These are phyloP conservation scores for Lachancea dasiensis DNA, from an alignment of 805 yeast genomes.

Conservation along the genomic window DNA sequence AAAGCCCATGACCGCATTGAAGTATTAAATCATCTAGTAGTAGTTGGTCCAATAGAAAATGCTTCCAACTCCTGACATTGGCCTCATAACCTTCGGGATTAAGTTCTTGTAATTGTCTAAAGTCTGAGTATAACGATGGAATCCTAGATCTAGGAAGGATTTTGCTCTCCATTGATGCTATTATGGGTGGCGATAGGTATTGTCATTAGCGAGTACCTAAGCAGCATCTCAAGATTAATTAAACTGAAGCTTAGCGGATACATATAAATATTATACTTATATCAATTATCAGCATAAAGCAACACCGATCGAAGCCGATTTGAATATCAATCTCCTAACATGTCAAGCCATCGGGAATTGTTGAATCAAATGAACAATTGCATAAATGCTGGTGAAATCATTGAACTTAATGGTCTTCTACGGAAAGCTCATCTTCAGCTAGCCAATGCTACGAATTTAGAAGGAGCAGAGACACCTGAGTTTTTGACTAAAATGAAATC, in stretches of 20 bases:
- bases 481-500: slow-evolving; percentile 18
- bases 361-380: background rate
- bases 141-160: slow-evolving; percentile 33
- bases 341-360: background rate
- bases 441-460: background rate
- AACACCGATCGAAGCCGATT: background rate
- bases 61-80: slow-evolving; percentile 36
- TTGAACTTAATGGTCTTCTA: background rate
- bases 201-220: too few species aligned
- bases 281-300: too few species aligned
- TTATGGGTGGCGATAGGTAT: too few species aligned
- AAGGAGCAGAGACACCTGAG: background rate
- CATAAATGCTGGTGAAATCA: background rate
- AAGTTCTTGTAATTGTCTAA: slow-evolving; percentile 31
- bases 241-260: too few species aligned
- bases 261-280: too few species aligned
- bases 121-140: slow-evolving; percentile 37
- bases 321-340: background rate
- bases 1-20: slow-evolving; percentile 24
- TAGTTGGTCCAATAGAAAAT: slow-evolving; percentile 19
- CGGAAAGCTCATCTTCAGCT: slow-evolving; percentile 1
- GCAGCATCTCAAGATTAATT: too few species aligned
- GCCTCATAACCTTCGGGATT: slow-evolving; percentile 40
- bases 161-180: slow-evolving; percentile 3
- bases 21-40: slow-evolving; percentile 20